Conservation (phyloP, 495 filamentous ascomycete genomes). For the Recurvomyces mirabilis region DNA sequence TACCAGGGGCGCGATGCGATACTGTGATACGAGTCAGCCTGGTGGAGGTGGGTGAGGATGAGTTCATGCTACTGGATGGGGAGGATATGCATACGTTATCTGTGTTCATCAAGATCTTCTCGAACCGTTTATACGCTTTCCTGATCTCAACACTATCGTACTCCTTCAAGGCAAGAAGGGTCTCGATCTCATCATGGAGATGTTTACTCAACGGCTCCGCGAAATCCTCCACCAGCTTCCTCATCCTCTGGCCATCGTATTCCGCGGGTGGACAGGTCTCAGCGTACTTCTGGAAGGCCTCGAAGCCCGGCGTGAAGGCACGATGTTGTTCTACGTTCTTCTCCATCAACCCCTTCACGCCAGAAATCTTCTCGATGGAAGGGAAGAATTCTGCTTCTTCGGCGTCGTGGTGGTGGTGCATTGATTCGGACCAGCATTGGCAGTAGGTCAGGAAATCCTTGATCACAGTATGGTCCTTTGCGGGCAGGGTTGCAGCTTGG, state of each 20-base stretch:
- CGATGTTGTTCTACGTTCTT: slow-evolving; percentile 38
- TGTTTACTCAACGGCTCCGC: slow-evolving; percentile 30
- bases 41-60: too few species aligned
- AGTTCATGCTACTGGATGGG: too few species aligned
- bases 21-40: too few species aligned
- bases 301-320: slow-evolving; percentile 33
- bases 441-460: slow-evolving; percentile 28
- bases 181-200: slow-evolving; percentile 41
- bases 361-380: slow-evolving; percentile 25
- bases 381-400: slow-evolving; percentile 31
- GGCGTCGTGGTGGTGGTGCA: slow-evolving; percentile 31
- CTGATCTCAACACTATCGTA: slow-evolving; percentile 24
- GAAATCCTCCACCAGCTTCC: slow-evolving; percentile 36
- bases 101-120: slow-evolving; percentile 20
- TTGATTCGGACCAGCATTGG: slow-evolving; percentile 31
- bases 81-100: too few species aligned
- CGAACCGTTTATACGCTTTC: slow-evolving; percentile 19
- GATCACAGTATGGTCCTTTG: slow-evolving; percentile 20
- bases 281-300: slow-evolving; percentile 30
- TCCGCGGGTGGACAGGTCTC: slow-evolving; percentile 25
- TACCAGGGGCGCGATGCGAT: slow-evolving; percentile 26
- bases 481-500: slow-evolving; percentile 29
- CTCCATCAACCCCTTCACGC: slow-evolving; percentile 22
- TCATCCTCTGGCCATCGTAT: slow-evolving; percentile 29
- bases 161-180: slow-evolving; percentile 21